A percentile compares a stretch with the other conserved stretches of the same genome.
phyloP scores from a whole-genome alignment of 345 rosid genomes.

The Triadica sebifera region DNA sequence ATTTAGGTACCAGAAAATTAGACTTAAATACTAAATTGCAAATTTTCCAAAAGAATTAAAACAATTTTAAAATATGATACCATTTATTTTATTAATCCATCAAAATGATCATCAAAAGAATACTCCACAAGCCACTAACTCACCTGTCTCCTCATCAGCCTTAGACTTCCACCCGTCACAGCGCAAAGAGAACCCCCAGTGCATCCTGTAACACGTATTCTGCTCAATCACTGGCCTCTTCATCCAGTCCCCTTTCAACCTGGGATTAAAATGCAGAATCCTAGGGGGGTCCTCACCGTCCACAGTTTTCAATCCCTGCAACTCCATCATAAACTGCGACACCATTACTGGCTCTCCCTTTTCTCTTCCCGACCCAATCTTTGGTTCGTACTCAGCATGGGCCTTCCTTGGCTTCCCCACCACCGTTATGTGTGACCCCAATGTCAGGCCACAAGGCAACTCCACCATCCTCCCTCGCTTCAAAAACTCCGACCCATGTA shows the following conservation, averaged over 20 bases:
- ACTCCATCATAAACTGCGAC: constrained; percentile 83
- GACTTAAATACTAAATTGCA: no score
- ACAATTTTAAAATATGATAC: no score
- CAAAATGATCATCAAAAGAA: not conserved
- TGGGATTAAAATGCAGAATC: constrained; percentile 83
- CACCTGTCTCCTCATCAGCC: constrained; percentile 84
- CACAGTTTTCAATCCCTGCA: constrained; percentile 79
- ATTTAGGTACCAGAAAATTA: no score
- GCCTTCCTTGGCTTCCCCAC: constrained; percentile 77
- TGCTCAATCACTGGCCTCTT: constrained; percentile 79
- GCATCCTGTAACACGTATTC: constrained; percentile 94
- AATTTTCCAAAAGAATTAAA: no score
- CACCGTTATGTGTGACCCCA: constrained; percentile 84
- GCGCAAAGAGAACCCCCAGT: constrained; percentile 81
- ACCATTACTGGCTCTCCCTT: constrained; percentile 50
- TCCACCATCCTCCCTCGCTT: constrained; percentile 47
- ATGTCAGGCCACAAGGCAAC: constrained; percentile 81
- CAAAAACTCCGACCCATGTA: constrained; percentile 61
- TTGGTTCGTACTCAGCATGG: constrained; percentile 55
- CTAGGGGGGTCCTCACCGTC: constrained; percentile 94
- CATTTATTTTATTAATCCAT: no score
- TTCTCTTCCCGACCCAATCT: constrained; percentile 46
- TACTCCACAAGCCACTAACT: constrained; percentile 2
- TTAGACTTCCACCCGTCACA: constrained; percentile 84
- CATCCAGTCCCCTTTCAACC: constrained; percentile 93